A percentile compares a stretch with the other conserved stretches of the same genome.
Evolutionary conservation across 1,139 yeast genomes (phyloP).

Genomic region (Suhomyces maxii): DNA sequence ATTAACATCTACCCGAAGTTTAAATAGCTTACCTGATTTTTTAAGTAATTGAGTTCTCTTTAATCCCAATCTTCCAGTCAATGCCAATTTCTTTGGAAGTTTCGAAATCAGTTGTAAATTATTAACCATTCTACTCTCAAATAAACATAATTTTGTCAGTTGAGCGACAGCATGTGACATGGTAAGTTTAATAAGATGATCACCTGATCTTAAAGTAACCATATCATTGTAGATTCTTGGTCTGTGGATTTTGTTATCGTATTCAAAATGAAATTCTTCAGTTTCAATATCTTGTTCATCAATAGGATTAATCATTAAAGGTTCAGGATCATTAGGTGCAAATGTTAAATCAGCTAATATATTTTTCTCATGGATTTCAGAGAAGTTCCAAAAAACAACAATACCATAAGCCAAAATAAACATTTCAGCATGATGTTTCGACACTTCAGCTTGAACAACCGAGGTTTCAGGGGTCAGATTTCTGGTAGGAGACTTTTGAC

Average conservation of each 20-base stretch:
- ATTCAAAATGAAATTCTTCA: slow-evolving; percentile 92
- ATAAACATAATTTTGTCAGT: slow-evolving; percentile 85
- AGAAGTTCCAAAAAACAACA: slow-evolving; percentile 95
- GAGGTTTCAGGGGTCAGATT: slow-evolving; percentile 7
- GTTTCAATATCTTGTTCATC: slow-evolving; percentile 91
- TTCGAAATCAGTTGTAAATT: slow-evolving; percentile 81
- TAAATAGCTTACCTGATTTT: slow-evolving; percentile 87
- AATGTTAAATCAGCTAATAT: slow-evolving; percentile 89
- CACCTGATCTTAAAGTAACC: slow-evolving; percentile 87
- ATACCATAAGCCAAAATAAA: slow-evolving; percentile 91
- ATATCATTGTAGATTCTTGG: slow-evolving; percentile 94
- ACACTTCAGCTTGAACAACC: slow-evolving; percentile 41
- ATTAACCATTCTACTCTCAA: slow-evolving; percentile 88
- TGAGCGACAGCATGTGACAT: slow-evolving; percentile 97
- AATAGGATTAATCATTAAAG: slow-evolving; percentile 70
- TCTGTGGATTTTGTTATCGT: slow-evolving; percentile 74
- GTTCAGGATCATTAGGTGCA: slow-evolving; percentile 50
- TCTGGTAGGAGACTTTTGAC: background rate
- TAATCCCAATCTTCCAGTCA: slow-evolving; percentile 83
- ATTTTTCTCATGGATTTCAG: slow-evolving; percentile 89
- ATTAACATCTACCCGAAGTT: slow-evolving; percentile 89
- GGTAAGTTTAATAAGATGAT: slow-evolving; percentile 87
- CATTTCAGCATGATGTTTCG: slow-evolving; percentile 83
- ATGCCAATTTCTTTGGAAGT: slow-evolving; percentile 83
- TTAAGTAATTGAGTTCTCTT: slow-evolving; percentile 76